Evolutionary conservation across 192 early-diverging fungal genomes (phyloP).

Genomic region (Umbelopsis ramanniana): DNA sequence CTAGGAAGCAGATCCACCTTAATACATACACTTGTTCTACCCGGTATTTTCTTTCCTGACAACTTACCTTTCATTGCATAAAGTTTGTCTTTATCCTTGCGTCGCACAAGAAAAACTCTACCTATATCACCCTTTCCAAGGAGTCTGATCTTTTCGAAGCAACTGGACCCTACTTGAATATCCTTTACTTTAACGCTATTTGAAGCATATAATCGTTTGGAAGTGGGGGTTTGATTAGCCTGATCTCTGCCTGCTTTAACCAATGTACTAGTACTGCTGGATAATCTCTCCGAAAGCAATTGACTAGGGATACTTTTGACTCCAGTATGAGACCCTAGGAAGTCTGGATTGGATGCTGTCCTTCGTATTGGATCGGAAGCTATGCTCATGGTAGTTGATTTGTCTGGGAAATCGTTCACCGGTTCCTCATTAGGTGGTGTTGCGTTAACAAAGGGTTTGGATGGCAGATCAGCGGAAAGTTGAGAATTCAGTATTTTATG

Average conservation of each 20-base stretch:
- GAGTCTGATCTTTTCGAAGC: slow-evolving; percentile 34
- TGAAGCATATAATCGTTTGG: slow-evolving; percentile 72
- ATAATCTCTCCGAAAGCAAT: slow-evolving; percentile 8
- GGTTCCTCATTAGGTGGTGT: neutral
- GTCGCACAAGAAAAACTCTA: slow-evolving; percentile 35
- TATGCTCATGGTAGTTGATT: neutral
- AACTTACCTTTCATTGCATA: slow-evolving; percentile 40
- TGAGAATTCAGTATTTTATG: neutral
- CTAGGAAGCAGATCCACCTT: slow-evolving; percentile 28
- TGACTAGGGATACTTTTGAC: slow-evolving; percentile 6
- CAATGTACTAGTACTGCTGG: slow-evolving; percentile 4
- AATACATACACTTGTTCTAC: neutral
- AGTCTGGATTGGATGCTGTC: slow-evolving; percentile 16
- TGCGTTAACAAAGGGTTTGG: neutral
- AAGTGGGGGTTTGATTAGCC: neutral
- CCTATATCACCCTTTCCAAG: slow-evolving; percentile 39
- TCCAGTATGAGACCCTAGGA: slow-evolving; percentile 8
- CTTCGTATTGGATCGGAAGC: slow-evolving; percentile 10
- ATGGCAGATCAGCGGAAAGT: neutral
- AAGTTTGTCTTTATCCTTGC: slow-evolving; percentile 29
- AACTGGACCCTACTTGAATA: slow-evolving; percentile 62
- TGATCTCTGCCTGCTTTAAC: neutral
- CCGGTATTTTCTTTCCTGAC: neutral
- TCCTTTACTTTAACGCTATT: slow-evolving; percentile 81
- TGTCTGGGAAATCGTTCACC: slow-evolving; percentile 2